Evolutionary conservation across 331 rosid genomes (phyloP).

Genomic region (Ulmus americana): DNA sequence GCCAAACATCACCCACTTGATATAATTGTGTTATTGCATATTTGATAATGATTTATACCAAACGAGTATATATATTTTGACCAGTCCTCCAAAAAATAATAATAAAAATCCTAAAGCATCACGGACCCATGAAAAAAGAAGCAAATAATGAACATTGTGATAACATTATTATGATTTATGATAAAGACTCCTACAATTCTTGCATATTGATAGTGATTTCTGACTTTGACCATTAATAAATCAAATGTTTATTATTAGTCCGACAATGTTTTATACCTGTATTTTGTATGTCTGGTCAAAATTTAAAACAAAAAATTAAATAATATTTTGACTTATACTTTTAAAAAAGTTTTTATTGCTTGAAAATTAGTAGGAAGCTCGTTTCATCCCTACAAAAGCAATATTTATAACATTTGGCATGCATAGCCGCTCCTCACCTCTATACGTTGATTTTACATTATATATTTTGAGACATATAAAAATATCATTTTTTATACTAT

Average conservation of each 20-base stretch:
- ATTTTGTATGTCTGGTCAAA: background rate
- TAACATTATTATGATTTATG: background rate
- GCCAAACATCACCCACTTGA: constrained; percentile 3
- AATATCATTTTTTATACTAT: too few relatives aligned
- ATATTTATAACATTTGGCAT: too few relatives aligned
- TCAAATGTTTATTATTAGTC: background rate
- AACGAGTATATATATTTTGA: background rate
- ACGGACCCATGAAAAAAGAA: constrained; percentile 1
- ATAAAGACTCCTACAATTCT: constrained; percentile 8
- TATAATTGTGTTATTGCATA: background rate
- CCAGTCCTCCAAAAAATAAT: background rate
- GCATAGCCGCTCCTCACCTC: too few relatives aligned
- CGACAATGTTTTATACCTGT: too few relatives aligned
- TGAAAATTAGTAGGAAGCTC: too few relatives aligned
- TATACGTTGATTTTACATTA: too few relatives aligned
- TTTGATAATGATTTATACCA: constrained; percentile 3
- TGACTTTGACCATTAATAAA: constrained; percentile 2
- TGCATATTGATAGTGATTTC: constrained; percentile 6
- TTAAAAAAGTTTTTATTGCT: too few relatives aligned
- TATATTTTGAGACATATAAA: too few relatives aligned
- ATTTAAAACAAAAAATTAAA: background rate
- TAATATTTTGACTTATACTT: background rate
- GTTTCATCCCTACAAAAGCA: too few relatives aligned
- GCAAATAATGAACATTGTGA: background rate
- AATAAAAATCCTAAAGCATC: background rate